Percentiles rank a stretch among this genome's conserved stretches.
phyloP scores from a whole-genome alignment of 169 alveolate genomes.

The Blepharisma undulans region DNA sequence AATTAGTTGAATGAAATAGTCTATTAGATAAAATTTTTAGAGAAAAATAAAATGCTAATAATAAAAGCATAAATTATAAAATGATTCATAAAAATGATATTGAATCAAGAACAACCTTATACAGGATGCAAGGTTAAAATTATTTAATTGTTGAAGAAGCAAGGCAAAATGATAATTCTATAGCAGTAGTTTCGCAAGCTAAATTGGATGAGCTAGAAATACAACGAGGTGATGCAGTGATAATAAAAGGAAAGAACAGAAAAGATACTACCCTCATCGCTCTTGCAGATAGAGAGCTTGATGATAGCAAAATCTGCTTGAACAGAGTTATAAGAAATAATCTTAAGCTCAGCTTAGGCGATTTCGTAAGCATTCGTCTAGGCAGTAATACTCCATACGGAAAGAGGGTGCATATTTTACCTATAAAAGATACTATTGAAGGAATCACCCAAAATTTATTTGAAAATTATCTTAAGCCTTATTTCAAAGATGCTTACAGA shows the following conservation, averaged over 20 bases:
- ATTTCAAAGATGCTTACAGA: conserved; percentile 98
- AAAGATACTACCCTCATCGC: conserved; percentile 98
- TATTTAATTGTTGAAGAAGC: conserved; percentile 97
- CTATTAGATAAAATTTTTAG: no score
- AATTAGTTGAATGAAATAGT: no score
- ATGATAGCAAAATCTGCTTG: conserved; percentile 95
- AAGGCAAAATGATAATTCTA: conserved; percentile 97
- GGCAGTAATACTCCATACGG: conserved; percentile 98
- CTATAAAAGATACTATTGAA: conserved; percentile 99
- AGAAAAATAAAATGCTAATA: no score
- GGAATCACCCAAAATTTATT: conserved; percentile 98
- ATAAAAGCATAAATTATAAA: no score
- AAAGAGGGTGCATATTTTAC: conserved; percentile 97
- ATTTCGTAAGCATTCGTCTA: conserved; percentile 93
- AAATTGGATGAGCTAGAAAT: conserved; percentile 95
- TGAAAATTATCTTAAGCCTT: conserved; percentile 98
- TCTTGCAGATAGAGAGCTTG: conserved; percentile 94
- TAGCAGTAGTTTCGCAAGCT: conserved; percentile 93
- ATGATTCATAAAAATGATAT: no score
- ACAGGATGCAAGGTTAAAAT: conserved; percentile 86
- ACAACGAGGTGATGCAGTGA: conserved; percentile 97
- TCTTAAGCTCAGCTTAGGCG: conserved; percentile 96
- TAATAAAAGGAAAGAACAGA: conserved; percentile 97
- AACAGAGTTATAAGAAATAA: conserved; percentile 96
- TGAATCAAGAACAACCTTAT: conserved; percentile 37